Evolutionary conservation across 805 yeast species (phyloP).

Genomic region (Cyberlindnera suaveolens): DNA sequence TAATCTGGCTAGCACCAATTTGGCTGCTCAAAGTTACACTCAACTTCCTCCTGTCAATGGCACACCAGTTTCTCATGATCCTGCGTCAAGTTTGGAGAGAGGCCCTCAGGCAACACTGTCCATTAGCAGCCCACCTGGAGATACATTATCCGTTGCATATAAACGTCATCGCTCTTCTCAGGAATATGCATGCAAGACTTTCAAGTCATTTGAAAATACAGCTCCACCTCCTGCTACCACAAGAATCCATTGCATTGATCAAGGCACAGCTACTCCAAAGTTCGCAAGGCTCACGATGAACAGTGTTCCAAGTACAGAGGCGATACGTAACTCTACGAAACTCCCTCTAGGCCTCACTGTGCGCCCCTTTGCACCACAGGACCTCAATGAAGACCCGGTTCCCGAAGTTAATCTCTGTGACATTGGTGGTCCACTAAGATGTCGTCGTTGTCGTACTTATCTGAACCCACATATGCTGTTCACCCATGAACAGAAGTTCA

Average conservation of each 20-base stretch:
- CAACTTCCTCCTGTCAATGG: background rate
- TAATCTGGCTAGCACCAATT: no score
- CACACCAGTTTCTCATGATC: background rate
- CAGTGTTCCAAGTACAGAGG: slow-evolving; percentile 71
- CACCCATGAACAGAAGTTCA: slow-evolving; percentile 52
- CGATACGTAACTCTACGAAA: slow-evolving; percentile 58
- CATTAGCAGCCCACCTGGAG: slow-evolving; percentile 2
- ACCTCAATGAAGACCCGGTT: slow-evolving; percentile 43
- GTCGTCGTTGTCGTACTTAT: slow-evolving; percentile 87
- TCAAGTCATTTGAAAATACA: slow-evolving; percentile 69
- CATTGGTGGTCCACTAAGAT: slow-evolving; percentile 72
- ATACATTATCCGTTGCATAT: slow-evolving; percentile 15
- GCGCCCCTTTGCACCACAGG: slow-evolving; percentile 74
- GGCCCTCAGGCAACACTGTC: slow-evolving; percentile 3
- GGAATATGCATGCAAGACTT: slow-evolving; percentile 31
- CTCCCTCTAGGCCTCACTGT: slow-evolving; percentile 78
- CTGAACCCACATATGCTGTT: slow-evolving; percentile 76
- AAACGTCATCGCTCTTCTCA: slow-evolving; percentile 13
- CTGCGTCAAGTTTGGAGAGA: slow-evolving; percentile 1
- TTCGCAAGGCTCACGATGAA: slow-evolving; percentile 76
- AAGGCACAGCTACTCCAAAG: slow-evolving; percentile 79
- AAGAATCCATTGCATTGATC: slow-evolving; percentile 64
- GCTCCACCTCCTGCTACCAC: slow-evolving; percentile 76
- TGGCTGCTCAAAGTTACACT: no score
- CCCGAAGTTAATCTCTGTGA: slow-evolving; percentile 58